phyloP scores from a whole-genome alignment of 495 filamentous ascomycete genomes.

The Aspergillus campestris region DNA sequence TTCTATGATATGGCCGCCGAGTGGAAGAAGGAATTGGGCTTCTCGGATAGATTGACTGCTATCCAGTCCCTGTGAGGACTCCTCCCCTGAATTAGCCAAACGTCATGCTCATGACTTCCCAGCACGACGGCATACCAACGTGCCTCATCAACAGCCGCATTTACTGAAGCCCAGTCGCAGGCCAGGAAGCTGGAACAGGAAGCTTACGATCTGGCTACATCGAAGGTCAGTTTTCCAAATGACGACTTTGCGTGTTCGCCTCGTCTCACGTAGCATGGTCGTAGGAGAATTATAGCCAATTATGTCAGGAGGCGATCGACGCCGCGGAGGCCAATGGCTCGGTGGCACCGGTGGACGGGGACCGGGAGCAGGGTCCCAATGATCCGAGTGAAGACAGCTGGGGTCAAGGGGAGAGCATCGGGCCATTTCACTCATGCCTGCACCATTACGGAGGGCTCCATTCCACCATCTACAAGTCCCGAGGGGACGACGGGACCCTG shows the following conservation, averaged over 20 bases:
- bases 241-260: not conserved
- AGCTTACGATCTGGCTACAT: slow-evolving; percentile 31
- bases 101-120: slow-evolving; percentile 1
- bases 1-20: slow-evolving; percentile 24
- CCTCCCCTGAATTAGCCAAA: not conserved
- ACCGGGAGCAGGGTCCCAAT: slow-evolving; percentile 11
- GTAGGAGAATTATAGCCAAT: slow-evolving; percentile 41
- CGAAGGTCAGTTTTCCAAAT: slow-evolving; percentile 23
- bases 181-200: slow-evolving; percentile 32
- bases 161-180: slow-evolving; percentile 34
- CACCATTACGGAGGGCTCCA: slow-evolving; percentile 70
- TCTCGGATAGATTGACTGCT: slow-evolving; percentile 42
- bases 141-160: slow-evolving; percentile 25
- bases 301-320: slow-evolving; percentile 36
- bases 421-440: slow-evolving; percentile 59
- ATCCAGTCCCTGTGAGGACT: slow-evolving; percentile 40
- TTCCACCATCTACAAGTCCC: slow-evolving; percentile 69
- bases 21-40: slow-evolving; percentile 36
- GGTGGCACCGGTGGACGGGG: slow-evolving; percentile 10
- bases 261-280: not conserved
- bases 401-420: slow-evolving; percentile 50
- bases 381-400: slow-evolving; percentile 1
- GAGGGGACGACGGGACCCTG: slow-evolving; percentile 23
- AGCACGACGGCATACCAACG: slow-evolving; percentile 42
- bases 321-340: slow-evolving; percentile 19